Evolutionary conservation across 169 alveolate genomes (phyloP).

Genomic region (Cryptosporidium andersoni): DNA sequence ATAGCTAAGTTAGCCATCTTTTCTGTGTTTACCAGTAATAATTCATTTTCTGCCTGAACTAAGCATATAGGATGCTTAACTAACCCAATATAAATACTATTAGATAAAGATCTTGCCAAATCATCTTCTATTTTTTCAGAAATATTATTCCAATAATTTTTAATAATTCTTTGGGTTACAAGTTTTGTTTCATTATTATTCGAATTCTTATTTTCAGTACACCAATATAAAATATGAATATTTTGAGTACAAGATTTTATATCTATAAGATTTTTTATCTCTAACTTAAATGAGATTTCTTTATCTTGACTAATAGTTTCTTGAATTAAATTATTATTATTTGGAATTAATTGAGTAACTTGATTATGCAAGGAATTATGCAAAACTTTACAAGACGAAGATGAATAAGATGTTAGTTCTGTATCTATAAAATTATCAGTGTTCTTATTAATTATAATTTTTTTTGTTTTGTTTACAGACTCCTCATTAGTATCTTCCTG

Average conservation of each 20-base stretch:
- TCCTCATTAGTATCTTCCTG: no score
- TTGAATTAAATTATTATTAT: no score
- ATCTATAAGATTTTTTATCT: constrained; percentile 19
- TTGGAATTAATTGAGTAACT: no score
- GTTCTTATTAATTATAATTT: no score
- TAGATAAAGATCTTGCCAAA: constrained; percentile 18
- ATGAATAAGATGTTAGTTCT: no score
- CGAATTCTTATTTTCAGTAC: constrained; percentile 2
- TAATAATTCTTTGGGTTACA: neutral
- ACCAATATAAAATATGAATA: constrained; percentile 42
- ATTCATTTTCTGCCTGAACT: constrained; percentile 20
- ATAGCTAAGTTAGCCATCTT: constrained; percentile 13
- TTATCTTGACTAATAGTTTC: no score
- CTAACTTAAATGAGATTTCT: no score
- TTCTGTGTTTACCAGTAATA: constrained; percentile 24
- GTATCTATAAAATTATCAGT: no score
- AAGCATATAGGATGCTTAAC: constrained; percentile 11
- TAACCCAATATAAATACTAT: constrained; percentile 55
- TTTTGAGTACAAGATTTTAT: neutral
- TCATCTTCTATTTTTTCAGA: neutral
- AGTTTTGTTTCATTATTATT: constrained; percentile 17
- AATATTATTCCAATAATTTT: no score
- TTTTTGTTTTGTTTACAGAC: no score
- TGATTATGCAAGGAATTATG: no score
- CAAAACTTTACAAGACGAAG: no score